phyloP scores from a whole-genome alignment of 345 rosid genomes.

The Salix caprea region DNA sequence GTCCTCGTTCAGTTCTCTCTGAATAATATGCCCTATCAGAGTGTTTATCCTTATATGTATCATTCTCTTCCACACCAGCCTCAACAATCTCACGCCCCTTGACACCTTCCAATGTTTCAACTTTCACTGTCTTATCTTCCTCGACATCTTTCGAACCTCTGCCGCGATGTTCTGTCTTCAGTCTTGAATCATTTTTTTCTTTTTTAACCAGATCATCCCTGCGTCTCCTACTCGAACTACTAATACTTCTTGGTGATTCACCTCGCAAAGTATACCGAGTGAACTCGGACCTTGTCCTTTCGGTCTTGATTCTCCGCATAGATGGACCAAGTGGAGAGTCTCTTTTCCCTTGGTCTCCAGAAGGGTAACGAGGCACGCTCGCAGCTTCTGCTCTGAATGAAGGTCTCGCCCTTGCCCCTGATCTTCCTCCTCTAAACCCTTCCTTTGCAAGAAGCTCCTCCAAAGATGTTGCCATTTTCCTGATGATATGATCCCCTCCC shows the following conservation, averaged over 20 bases:
- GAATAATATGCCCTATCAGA: slow-evolving; percentile 23
- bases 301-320: slow-evolving; percentile 25
- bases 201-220: slow-evolving; percentile 32
- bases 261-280: slow-evolving; percentile 21
- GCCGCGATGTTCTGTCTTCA: slow-evolving; percentile 11
- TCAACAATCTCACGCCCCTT: slow-evolving; percentile 39
- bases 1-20: slow-evolving; percentile 17
- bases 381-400: slow-evolving; percentile 30
- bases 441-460: slow-evolving; percentile 64
- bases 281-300: slow-evolving; percentile 39
- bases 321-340: slow-evolving; percentile 32
- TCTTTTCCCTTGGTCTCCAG: slow-evolving; percentile 13
- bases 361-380: slow-evolving; percentile 15
- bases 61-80: slow-evolving; percentile 29
- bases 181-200: slow-evolving; percentile 17
- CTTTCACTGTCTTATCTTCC: slow-evolving; percentile 3
- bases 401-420: slow-evolving; percentile 30
- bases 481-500: not conserved
- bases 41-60: slow-evolving; percentile 28
- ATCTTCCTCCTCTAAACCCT: slow-evolving; percentile 48
- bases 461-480: slow-evolving; percentile 50
- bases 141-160: slow-evolving; percentile 18
- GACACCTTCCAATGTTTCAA: slow-evolving; percentile 13
- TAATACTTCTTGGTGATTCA: slow-evolving; percentile 26
- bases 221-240: slow-evolving; percentile 17